phyloP scores from a whole-genome alignment of 768 basidiomycete species.

The Lentinula edodes region DNA sequence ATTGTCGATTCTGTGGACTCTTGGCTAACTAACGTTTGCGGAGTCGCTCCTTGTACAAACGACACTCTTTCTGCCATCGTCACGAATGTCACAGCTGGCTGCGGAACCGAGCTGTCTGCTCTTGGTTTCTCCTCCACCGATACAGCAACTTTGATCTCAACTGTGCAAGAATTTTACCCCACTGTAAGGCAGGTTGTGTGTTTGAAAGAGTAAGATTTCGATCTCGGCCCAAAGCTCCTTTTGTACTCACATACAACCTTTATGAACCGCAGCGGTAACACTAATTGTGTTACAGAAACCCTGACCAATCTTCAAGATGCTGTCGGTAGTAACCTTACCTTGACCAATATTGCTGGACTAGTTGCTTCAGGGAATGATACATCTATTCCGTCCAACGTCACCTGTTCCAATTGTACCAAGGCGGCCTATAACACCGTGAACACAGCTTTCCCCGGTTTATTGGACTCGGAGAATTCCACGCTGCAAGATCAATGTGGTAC shows the following conservation, averaged over 20 bases:
- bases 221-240: neutral
- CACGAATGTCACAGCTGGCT: slow-evolving; percentile 44
- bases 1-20: slow-evolving; percentile 44
- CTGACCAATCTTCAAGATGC: slow-evolving; percentile 45
- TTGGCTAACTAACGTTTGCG: slow-evolving; percentile 55
- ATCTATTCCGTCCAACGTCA: slow-evolving; percentile 28
- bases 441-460: slow-evolving; percentile 28
- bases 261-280: slow-evolving; percentile 23
- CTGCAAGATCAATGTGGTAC: slow-evolving; percentile 41
- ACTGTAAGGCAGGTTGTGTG: slow-evolving; percentile 51
- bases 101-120: slow-evolving; percentile 30
- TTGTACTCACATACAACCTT: neutral
- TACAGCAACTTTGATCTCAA: slow-evolving; percentile 21
- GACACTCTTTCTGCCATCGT: slow-evolving; percentile 51
- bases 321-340: slow-evolving; percentile 27
- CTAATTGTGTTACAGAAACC: slow-evolving; percentile 51
- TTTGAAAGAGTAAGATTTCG: slow-evolving; percentile 51
- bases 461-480: slow-evolving; percentile 19
- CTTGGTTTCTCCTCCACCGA: slow-evolving; percentile 20
- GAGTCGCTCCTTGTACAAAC: slow-evolving; percentile 54
- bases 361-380: slow-evolving; percentile 7
- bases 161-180: slow-evolving; percentile 53
- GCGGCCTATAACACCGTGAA: slow-evolving; percentile 40
- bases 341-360: slow-evolving; percentile 22
- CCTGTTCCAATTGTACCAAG: slow-evolving; percentile 52